Evolutionary conservation across 805 yeast genomes (phyloP), one percentile per base, ranked within the genome.

Genomic region (Pichia ethanolica): DNA sequence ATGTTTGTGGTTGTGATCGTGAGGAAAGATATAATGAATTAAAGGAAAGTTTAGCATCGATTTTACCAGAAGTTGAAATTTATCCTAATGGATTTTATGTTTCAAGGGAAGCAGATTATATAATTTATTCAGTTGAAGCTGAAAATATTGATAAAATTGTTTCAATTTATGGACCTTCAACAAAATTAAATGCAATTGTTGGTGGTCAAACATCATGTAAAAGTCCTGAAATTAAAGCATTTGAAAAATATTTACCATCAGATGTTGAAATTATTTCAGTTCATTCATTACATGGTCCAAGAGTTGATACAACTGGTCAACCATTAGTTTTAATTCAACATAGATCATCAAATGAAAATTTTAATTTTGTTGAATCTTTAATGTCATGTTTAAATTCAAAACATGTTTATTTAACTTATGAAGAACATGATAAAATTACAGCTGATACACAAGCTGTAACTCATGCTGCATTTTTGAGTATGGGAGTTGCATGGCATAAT

Each of bases 191-290:
- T 3, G 85, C 95, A 4, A 79, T 90, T 39, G 96, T 93, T 5
- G 99, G 98, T n/a, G 99, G 99, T 7, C 99, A 93, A 67, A 90
- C 99, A 0, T 86, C 96, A 9, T 91, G 98, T 68, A 93, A 93
- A 61, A 82, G 79, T 28, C 95, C 95, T 0, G 99, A 93, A 62
- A 84, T 93, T 30, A 73, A 68, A 13, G 96, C 97, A 0, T 87
- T 93, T 63, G 97, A 89, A 58, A 70, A 72, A 42, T 69, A 77
- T 56, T 64, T 89, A 34, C 97, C 98, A 0, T 51, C 59, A 0
- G 98, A 93, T 67, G 83, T 81, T 5, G 86, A 87, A 42, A 91
- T 93, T 28, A 79, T 93, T 11, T 78, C 95, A 1, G 77, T 95
- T 27, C 99, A 93, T 64, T 89, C 97, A 0, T 71, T 93, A 53